Evolutionary conservation across 352 stramenopile genomes (phyloP), one percentile per base, ranked within the genome.

Genomic region (Phytophthora tubulina): DNA sequence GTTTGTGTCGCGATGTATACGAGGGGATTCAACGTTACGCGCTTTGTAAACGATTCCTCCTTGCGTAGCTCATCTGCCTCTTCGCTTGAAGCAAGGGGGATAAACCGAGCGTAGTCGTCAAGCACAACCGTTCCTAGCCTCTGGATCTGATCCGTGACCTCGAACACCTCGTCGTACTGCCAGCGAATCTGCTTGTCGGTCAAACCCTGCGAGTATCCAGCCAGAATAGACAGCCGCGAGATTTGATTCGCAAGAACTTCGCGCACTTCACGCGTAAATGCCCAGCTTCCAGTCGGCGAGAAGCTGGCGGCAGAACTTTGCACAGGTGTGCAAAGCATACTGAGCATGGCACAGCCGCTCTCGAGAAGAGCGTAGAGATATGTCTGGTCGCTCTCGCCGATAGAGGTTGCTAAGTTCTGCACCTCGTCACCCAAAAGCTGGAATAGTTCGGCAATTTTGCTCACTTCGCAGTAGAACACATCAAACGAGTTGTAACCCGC

Each of bases 401-500:
- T 82, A 33, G 85, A 82, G 2, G 76, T 80, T 13, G 73, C 73
- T 15, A 92, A 60, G n/a, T 76, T 65, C 51, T 89, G 67, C 21
- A 94, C 75, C 63, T 93, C 86, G 1, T 76, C 65, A 32, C 74
- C 78, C n/a, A 96, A 70, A 21, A 69, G 59, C 38, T 76, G 58
- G 38, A 95, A 94, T 4, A 96, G 56, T 48, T 95, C 88, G 3
- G 77, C 57, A 35, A 96, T 76, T 48, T 92, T 93, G 73, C 81
- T 95, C 31, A 95, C 85, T 78, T 96, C 89, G 51, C 84, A 94
- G 55, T 94, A 96, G 48, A 96, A 96, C 17, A 95, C 87, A 73
- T 96, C 89, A 70, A 96, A 95, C 3, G 88, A 81, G 57, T 92
- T 95, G 76, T 94, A 96, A 3, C 89, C 89, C 7, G 89, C 86